These are phyloP conservation scores for Phytophthora pistaciae DNA, from an alignment of 352 stramenopile genomes.

Conservation along the genomic window DNA sequence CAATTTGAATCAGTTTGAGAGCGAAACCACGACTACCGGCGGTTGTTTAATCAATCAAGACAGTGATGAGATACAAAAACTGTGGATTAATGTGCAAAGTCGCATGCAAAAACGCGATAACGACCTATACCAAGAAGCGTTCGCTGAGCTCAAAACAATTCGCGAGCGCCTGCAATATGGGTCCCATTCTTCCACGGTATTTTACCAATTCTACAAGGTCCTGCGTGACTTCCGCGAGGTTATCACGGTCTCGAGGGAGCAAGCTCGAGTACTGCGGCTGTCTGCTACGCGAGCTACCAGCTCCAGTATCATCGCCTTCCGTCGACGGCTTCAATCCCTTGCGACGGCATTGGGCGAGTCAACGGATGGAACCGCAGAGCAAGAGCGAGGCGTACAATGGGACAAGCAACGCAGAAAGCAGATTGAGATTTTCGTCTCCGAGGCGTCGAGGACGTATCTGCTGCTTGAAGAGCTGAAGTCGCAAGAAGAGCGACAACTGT, in stretches of 20 bases:
- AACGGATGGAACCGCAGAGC: neutral
- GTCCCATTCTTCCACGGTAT: neutral
- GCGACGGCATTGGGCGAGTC: neutral
- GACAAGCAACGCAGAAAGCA: neutral
- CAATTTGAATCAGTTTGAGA: too few species aligned
- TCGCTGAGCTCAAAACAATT: neutral
- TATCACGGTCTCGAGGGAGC: neutral
- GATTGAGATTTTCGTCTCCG: neutral
- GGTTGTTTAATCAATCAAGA: neutral
- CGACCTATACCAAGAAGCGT: neutral
- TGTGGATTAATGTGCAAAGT: neutral
- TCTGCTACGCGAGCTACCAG: neutral
- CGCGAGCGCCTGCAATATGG: neutral
- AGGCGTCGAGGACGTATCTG: slow-evolving; percentile 1
- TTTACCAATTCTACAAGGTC: neutral
- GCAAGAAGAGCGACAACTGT: neutral
- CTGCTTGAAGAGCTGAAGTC: slow-evolving; percentile 6
- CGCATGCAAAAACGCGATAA: neutral
- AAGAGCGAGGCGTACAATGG: neutral
- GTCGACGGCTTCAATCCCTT: neutral
- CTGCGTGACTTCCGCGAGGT: neutral
- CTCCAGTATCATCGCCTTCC: neutral
- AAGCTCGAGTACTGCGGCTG: neutral
- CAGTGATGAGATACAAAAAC: neutral
- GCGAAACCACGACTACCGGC: too few species aligned